Evolutionary conservation across 371 early-diverging fungal genomes (phyloP).

Genomic region (Actinomucor elegans): DNA sequence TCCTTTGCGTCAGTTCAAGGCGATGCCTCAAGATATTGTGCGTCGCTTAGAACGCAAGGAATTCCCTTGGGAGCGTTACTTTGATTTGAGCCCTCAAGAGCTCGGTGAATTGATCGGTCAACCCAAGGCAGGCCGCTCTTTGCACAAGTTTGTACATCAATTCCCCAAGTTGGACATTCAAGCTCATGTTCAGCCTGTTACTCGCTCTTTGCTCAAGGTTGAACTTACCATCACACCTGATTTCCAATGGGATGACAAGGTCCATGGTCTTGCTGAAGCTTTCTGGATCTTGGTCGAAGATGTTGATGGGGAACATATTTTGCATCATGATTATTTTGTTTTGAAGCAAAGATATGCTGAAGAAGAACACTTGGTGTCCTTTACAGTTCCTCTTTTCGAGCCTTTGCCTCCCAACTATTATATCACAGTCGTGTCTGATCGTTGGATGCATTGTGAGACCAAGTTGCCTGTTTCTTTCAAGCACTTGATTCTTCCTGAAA

Average conservation of each 20-base stretch:
- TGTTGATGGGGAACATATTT: constrained; percentile 85
- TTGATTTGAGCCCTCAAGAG: constrained; percentile 88
- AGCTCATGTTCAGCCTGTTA: constrained; percentile 92
- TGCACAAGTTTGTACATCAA: constrained; percentile 87
- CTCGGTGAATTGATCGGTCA: constrained; percentile 89
- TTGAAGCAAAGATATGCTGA: constrained; percentile 72
- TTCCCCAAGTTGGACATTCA: constrained; percentile 90
- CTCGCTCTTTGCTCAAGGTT: constrained; percentile 84
- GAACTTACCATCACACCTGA: constrained; percentile 92
- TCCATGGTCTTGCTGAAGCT: constrained; percentile 81
- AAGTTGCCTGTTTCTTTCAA: constrained; percentile 90
- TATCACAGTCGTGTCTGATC: constrained; percentile 87
- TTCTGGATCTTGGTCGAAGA: constrained; percentile 97
- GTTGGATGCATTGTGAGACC: constrained; percentile 93
- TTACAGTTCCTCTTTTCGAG: constrained; percentile 91
- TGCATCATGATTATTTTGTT: constrained; percentile 88
- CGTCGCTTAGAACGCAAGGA: constrained; percentile 91
- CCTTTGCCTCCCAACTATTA: constrained; percentile 97
- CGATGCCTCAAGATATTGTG: constrained; percentile 82
- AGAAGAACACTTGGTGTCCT: constrained; percentile 76
- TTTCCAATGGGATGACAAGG: constrained; percentile 90
- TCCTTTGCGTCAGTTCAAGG: constrained; percentile 90
- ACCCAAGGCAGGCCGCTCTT: constrained; percentile 84
- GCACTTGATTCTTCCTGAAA: constrained; percentile 89
- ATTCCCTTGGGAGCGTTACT: constrained; percentile 92